These are phyloP conservation scores for Lachancea meyersii DNA, from an alignment of 805 yeast species.

Conservation along the genomic window DNA sequence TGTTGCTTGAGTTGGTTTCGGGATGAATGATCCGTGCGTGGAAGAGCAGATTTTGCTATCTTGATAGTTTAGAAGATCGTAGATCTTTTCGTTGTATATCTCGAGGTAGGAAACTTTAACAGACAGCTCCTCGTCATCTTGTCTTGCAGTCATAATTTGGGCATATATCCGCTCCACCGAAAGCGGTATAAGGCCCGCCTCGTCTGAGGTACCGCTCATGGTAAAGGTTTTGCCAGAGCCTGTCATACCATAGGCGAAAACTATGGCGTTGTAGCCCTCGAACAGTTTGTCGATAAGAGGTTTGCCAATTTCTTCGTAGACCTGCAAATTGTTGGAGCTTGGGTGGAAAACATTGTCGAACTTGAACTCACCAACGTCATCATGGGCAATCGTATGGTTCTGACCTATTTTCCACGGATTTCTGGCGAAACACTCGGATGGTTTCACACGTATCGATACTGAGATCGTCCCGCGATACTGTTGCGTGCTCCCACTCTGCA, in stretches of 20 bases:
- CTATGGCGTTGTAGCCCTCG: slow-evolving; percentile 79
- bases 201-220: slow-evolving; percentile 63
- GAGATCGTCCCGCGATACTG: slow-evolving; percentile 63
- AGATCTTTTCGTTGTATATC: slow-evolving; percentile 81
- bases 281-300: slow-evolving; percentile 49
- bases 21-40: slow-evolving; percentile 1
- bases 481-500: slow-evolving; percentile 1
- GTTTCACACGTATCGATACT: slow-evolving; percentile 75
- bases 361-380: slow-evolving; percentile 57
- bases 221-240: slow-evolving; percentile 89
- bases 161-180: slow-evolving; percentile 50
- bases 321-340: slow-evolving; percentile 45
- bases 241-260: slow-evolving; percentile 93
- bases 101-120: slow-evolving; percentile 71
- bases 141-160: slow-evolving; percentile 33
- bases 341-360: slow-evolving; percentile 79
- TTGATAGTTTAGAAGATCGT: slow-evolving; percentile 53
- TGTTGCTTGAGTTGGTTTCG: slow-evolving; percentile 8
- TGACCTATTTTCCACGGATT: slow-evolving; percentile 31
- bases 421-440: slow-evolving; percentile 35
- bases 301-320: slow-evolving; percentile 52
- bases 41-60: background rate
- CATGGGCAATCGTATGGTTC: slow-evolving; percentile 39
- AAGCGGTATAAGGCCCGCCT: slow-evolving; percentile 67
- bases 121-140: slow-evolving; percentile 31